phyloP scores from a whole-genome alignment of 2,329 filamentous ascomycete genomes.

The Epichloe scottii region DNA sequence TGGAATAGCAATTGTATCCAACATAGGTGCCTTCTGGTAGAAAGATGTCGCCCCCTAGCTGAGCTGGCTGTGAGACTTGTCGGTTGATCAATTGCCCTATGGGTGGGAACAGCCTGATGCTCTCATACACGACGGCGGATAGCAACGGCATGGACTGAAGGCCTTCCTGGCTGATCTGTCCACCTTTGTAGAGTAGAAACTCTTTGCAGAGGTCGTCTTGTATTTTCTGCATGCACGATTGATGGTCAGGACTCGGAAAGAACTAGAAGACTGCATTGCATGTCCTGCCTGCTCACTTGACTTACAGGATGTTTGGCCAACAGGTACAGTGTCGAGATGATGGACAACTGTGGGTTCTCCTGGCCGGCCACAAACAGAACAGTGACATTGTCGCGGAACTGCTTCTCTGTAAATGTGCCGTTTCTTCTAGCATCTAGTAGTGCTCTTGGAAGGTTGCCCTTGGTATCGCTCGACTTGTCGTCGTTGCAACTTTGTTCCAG shows the following conservation, averaged over 20 bases:
- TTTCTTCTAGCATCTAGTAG: conserved; percentile 12
- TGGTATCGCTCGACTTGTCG: not conserved
- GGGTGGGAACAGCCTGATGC: conserved; percentile 34
- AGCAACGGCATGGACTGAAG: conserved; percentile 27
- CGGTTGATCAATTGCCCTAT: conserved; percentile 37
- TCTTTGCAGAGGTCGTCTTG: conserved; percentile 21
- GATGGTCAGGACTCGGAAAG: not conserved
- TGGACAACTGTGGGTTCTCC: conserved; percentile 27
- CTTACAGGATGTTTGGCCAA: conserved; percentile 20
- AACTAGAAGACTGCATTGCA: not conserved
- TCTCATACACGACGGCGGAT: conserved; percentile 31
- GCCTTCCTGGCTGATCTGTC: conserved; percentile 7
- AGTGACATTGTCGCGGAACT: conserved; percentile 27
- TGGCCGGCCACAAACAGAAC: conserved; percentile 28
- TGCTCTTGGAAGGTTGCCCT: conserved; percentile 7
- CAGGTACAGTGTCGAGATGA: conserved; percentile 24
- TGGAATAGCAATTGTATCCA: conserved; percentile 28
- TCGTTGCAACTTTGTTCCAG: conserved; percentile 8
- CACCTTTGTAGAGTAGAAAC: conserved; percentile 10
- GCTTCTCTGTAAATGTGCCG: conserved; percentile 20
- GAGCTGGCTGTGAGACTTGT: conserved; percentile 14
- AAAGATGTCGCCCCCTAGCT: conserved; percentile 17
- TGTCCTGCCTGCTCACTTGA: not conserved
- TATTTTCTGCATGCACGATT: conserved; percentile 8
- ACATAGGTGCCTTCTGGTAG: conserved; percentile 25